Evolutionary conservation across 352 stramenopile species (phyloP), one percentile per base, ranked within the genome.

Genomic region (Globisporangium solare): DNA sequence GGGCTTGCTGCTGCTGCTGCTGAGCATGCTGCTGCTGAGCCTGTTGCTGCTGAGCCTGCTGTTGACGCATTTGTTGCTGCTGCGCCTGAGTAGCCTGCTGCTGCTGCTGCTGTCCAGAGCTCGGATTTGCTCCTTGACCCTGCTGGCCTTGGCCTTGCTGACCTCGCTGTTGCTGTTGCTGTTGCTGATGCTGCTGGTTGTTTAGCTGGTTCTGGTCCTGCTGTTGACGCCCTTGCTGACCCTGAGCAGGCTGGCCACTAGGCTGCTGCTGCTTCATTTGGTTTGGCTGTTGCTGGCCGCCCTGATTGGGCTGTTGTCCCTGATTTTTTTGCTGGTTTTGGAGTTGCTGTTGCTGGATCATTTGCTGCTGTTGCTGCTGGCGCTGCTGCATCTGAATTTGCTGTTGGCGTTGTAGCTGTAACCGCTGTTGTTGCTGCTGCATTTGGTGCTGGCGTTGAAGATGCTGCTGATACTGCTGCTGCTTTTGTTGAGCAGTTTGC

Each of bases 401-500:
- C 39, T 74, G 68, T 20, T 64, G 66, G 22, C 75, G 73, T 50
- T 83, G 76, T 47, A 73, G 64, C 51, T 79, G 72, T 20, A 81
- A 35, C n/a, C 20, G 27, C 20, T 55, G 55, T 14, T 70, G 65
- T 37, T 64, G 67, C 52, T 80, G 77, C 51, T 80, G 77, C 51
- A 68, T 64, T 46, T 79, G 74, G 55, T 86, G 74, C 35, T 86
- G 77, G 13, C 79, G 72, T 52, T 83, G 70, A 55, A 83, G 71
- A 42, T 85, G 74, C 22, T 74, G 64, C 20, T 65, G 66, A 21
- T 79, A 71, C 50, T 85, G 76, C 53, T 76, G 65, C 52, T 83
- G 74, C 18, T 85, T 51, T 40, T 83, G 66, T 46, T 82, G 73
- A n/a, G 66, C 39, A 37, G 61, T 66, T 47, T 70, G 63, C 35